Evolutionary conservation across 768 basidiomycete species (phyloP).

Genomic region (Tylopilus vinaceipallidus): DNA sequence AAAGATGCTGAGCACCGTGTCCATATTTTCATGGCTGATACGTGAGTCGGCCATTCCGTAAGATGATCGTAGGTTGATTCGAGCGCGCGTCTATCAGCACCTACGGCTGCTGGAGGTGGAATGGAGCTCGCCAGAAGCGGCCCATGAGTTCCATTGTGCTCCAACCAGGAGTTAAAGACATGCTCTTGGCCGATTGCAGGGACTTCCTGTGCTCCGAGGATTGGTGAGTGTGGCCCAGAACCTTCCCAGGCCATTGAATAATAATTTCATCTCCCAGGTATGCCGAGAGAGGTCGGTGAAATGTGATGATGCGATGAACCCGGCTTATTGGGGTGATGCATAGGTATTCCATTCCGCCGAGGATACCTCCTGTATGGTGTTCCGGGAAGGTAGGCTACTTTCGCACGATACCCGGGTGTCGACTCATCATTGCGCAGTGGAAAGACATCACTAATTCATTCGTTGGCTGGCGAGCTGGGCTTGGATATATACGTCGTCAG

Average conservation of each 20-base stretch:
- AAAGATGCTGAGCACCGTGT: constrained; percentile 90
- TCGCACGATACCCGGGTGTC: constrained; percentile 4
- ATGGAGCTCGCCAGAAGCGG: constrained; percentile 83
- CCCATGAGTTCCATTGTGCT: constrained; percentile 93
- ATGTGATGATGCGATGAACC: constrained; percentile 17
- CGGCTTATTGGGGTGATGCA: constrained; percentile 17
- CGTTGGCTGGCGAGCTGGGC: constrained; percentile 78
- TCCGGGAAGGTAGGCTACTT: constrained; percentile 63
- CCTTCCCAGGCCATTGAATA: constrained; percentile 19
- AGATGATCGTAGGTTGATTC: neutral
- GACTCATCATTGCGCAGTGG: constrained; percentile 46
- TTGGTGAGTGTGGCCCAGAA: constrained; percentile 53
- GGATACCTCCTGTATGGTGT: constrained; percentile 86
- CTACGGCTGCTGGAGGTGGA: constrained; percentile 83
- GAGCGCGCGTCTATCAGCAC: constrained; percentile 39
- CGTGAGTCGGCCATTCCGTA: constrained; percentile 49
- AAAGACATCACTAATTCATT: constrained; percentile 85
- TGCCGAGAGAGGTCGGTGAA: constrained; percentile 74
- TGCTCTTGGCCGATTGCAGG: constrained; percentile 84
- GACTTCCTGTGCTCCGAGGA: constrained; percentile 84
- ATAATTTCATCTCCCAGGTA: constrained; percentile 53
- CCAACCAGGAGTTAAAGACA: constrained; percentile 87
- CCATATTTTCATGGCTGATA: constrained; percentile 86
- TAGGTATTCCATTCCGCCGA: constrained; percentile 85
- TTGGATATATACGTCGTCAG: constrained; percentile 92